Conservation (phyloP, 2,329 filamentous ascomycete genomes). For the Colletotrichum sp. region DNA sequence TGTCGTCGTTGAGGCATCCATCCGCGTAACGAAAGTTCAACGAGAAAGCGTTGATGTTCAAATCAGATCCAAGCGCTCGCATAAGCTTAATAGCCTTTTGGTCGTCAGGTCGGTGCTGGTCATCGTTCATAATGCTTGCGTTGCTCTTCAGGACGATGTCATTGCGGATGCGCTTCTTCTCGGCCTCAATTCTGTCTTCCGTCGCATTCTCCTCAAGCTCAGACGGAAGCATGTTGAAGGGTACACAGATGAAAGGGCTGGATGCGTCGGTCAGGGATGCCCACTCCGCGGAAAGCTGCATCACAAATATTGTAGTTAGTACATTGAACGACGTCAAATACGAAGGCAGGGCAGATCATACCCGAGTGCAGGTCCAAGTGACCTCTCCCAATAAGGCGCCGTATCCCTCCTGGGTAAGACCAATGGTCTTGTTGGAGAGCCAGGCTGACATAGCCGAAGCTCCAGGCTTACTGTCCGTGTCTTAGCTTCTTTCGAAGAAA, state of each 20-base stretch:
- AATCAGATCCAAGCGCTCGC: constrained; percentile 46
- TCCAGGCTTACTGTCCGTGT: constrained; percentile 43
- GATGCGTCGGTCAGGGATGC: constrained; percentile 40
- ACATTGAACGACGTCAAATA: no score
- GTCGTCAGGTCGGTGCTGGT: constrained; percentile 27
- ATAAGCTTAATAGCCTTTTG: constrained; percentile 42
- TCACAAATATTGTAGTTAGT: neutral
- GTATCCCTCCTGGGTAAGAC: constrained; percentile 43
- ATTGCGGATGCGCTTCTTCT: constrained; percentile 41
- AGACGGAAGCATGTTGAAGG: constrained; percentile 46
- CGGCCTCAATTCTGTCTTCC: constrained; percentile 33
- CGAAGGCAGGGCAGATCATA: constrained; percentile 18
- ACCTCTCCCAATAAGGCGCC: constrained; percentile 47
- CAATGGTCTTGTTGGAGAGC: constrained; percentile 48
- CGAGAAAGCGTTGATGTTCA: constrained; percentile 51
- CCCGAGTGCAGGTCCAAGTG: constrained; percentile 46
- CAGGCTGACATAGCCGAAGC: constrained; percentile 49
- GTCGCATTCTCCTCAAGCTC: constrained; percentile 30
- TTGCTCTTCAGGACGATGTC: constrained; percentile 44
- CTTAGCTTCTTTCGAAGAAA: neutral
- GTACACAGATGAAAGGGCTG: constrained; percentile 41
- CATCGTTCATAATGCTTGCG: constrained; percentile 34
- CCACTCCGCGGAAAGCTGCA: constrained; percentile 43
- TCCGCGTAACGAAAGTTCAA: constrained; percentile 46
- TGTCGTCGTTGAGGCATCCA: constrained; percentile 43